Base-by-base conservation (phyloP, 495 filamentous ascomycete genomes). In the Haplographium delicatum region DNA sequence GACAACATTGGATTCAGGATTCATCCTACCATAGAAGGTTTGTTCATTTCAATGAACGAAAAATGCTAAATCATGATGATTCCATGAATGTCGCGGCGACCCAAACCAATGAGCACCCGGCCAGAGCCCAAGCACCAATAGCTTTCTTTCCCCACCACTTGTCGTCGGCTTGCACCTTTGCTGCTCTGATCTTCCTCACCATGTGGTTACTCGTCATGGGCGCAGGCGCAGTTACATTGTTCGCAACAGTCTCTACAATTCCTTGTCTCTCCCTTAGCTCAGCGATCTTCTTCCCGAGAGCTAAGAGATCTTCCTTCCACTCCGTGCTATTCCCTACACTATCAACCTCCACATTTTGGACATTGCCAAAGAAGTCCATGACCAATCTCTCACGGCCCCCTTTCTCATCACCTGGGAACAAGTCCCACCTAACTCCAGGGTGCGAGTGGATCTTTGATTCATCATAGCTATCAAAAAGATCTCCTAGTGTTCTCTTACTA, bases 311-410 rank as follows among this genome's bases (percentile, higher is more conserved):
- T 61, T 93, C 83, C 56, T 84, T 81, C 63, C 88, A 59, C 34
- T 60, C 55, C 1, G 57, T 60, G 8, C 47, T 48, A 54, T 78
- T 75, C 41, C 65, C 71, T 26, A 66, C 62, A 4, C 67, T 71
- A 53, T 94, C 90, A 3, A 96, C 80, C 68, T 97, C 91, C 11
- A 98, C 90, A 54, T 89, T 93, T 64, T 97, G 93, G 5, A 96
- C 90, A 65, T 97, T 98, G 1, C 93, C 93, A 61, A 98, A 98
- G 70, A 98, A 98, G 66, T 98, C 93, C 56, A 94, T 94, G 39
- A 98, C 77, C 9, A 83, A 65, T 39, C 91, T 80, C 45, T 85
- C 76, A 22, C 90, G 78, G 1, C 79, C 85, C 19, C 75, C 85
- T 31, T 81, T 71, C 42, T 85, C 83, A 13, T 87, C 87, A 9